Conservation (phyloP, 2,329 filamentous ascomycete species). For the Verticillium klebahnii region DNA sequence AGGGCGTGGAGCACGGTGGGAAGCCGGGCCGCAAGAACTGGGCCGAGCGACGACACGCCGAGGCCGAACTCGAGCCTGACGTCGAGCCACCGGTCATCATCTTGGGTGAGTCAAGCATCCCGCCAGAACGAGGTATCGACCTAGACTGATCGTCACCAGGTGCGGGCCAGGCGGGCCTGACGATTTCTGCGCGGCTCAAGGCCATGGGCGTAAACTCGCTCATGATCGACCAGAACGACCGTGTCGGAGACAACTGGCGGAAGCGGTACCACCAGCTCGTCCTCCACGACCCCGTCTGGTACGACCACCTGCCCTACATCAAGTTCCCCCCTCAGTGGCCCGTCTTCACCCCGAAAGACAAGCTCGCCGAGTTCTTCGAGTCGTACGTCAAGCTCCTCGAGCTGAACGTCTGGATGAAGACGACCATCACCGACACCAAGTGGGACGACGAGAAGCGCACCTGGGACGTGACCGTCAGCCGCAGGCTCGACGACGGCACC, state of each 20-base stretch:
- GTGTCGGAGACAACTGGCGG: slow-evolving; percentile 57
- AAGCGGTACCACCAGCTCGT: slow-evolving; percentile 51
- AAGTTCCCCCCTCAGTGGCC: slow-evolving; percentile 59
- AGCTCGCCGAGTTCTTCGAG: slow-evolving; percentile 61
- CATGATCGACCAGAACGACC: slow-evolving; percentile 44
- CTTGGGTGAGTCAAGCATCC: slow-evolving; percentile 15
- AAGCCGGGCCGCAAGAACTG: slow-evolving; percentile 15
- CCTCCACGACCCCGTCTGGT: slow-evolving; percentile 60
- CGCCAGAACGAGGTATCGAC: slow-evolving; percentile 3
- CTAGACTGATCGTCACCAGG: slow-evolving; percentile 25
- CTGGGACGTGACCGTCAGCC: slow-evolving; percentile 53
- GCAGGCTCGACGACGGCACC: slow-evolving; percentile 37
- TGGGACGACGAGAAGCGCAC: slow-evolving; percentile 43
- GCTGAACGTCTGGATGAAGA: slow-evolving; percentile 58
- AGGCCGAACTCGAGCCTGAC: slow-evolving; percentile 8
- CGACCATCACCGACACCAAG: slow-evolving; percentile 36
- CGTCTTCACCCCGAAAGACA: slow-evolving; percentile 64
- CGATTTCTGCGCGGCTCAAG: slow-evolving; percentile 47
- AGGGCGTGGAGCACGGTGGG: slow-evolving; percentile 39
- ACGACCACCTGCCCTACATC: slow-evolving; percentile 55
- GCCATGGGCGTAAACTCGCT: slow-evolving; percentile 48
- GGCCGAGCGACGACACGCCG: slow-evolving; percentile 12
- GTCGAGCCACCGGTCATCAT: slow-evolving; percentile 13
- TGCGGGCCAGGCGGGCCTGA: slow-evolving; percentile 51
- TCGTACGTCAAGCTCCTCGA: slow-evolving; percentile 57